Percentiles rank a stretch among this genome's conserved stretches.
Conservation (phyloP, 2,329 filamentous ascomycete genomes). For the Monosporascus sp. region DNA sequence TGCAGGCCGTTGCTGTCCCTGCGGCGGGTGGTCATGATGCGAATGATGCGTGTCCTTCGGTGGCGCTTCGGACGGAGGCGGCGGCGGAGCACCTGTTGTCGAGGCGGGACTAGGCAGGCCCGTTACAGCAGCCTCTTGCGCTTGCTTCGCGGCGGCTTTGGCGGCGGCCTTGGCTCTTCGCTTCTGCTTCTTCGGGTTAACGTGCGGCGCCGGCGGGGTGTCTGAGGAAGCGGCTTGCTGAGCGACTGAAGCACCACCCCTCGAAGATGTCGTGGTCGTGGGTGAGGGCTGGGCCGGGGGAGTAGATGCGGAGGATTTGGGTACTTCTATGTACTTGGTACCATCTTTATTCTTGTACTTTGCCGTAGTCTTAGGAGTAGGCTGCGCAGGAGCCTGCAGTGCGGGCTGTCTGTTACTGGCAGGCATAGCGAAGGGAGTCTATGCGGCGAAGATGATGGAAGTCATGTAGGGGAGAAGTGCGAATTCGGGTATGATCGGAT, state of each 20-base stretch:
- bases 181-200: constrained; percentile 95
- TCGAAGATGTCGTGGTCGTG: constrained; percentile 32
- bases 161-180: constrained; percentile 80
- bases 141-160: constrained; percentile 51
- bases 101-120: constrained; percentile 34
- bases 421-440: constrained; percentile 34
- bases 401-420: constrained; percentile 47
- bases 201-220: constrained; percentile 37
- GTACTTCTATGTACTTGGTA: constrained; percentile 62
- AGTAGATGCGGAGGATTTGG: constrained; percentile 45
- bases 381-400: constrained; percentile 44
- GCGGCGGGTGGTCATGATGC: constrained; percentile 3
- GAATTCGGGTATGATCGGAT: constrained; percentile 7
- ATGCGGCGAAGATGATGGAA: constrained; percentile 15
- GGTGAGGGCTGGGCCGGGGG: constrained; percentile 51
- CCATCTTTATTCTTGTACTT: constrained; percentile 66
- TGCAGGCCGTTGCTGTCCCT: constrained; percentile 5
- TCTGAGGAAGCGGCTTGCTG: constrained; percentile 16
- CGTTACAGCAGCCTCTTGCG: constrained; percentile 34
- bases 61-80: constrained; percentile 9
- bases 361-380: constrained; percentile 46
- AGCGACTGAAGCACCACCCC: constrained; percentile 21
- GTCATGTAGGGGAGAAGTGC: constrained; percentile 13
- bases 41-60: constrained; percentile 10
- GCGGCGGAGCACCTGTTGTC: constrained; percentile 19